Conservation (phyloP, 352 stramenopile species). For the Phytophthora pluvialis region DNA sequence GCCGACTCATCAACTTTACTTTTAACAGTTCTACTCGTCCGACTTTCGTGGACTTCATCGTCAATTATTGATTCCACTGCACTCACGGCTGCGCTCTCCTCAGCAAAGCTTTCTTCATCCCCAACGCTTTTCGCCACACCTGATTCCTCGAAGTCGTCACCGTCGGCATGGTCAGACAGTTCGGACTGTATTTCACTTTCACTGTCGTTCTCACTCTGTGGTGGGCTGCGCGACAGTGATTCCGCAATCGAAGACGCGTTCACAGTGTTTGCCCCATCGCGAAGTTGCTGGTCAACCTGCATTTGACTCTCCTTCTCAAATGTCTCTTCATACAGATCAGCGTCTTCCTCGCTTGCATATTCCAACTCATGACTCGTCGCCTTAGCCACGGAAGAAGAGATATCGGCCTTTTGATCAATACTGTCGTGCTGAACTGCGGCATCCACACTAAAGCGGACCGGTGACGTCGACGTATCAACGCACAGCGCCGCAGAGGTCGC, state of each 20-base stretch:
- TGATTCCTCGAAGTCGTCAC: constrained; percentile 3
- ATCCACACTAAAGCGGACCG: constrained; percentile 30
- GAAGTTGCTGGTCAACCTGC: not conserved
- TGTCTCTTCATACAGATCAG: constrained; percentile 45
- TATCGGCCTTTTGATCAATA: not conserved
- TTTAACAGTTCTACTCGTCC: constrained; percentile 1
- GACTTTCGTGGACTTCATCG: constrained; percentile 7
- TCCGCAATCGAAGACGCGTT: not conserved
- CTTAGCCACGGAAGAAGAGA: not conserved
- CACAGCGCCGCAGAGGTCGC: constrained; percentile 48
- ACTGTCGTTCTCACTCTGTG: constrained; percentile 2
- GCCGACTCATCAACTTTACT: constrained; percentile 15
- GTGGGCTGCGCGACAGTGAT: not conserved
- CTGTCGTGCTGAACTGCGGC: constrained; percentile 44
- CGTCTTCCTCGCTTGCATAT: constrained; percentile 27
- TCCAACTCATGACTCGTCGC: constrained; percentile 7
- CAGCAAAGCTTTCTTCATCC: constrained; percentile 20
- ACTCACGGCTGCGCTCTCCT: constrained; percentile 10
- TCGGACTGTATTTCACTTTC: constrained; percentile 27
- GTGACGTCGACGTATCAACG: constrained; percentile 43
- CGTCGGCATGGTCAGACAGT: not conserved
- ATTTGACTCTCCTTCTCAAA: constrained; percentile 49
- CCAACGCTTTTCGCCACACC: constrained; percentile 10
- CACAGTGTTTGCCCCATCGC: not conserved
- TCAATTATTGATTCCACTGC: constrained; percentile 17